A percentile compares a stretch with the other conserved stretches of the same genome.
Evolutionary conservation across 441 rosid genomes (phyloP).

Genomic region (Gossypium armourianum): DNA sequence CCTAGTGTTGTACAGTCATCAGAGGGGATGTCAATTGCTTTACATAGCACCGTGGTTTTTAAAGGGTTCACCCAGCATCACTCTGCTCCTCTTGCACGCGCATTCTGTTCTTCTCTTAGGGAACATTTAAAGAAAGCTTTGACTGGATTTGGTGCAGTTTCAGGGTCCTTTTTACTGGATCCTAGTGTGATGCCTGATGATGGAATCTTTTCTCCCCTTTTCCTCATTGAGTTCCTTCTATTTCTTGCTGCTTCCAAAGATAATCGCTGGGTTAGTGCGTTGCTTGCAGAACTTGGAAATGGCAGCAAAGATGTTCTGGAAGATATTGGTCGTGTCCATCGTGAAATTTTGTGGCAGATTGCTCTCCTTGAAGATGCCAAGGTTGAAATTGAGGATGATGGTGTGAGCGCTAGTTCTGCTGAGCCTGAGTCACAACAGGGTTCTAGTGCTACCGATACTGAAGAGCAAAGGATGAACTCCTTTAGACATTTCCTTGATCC

Average conservation of each 20-base stretch:
- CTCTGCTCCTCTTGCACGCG: slow-evolving; percentile 77
- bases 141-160: slow-evolving; percentile 38
- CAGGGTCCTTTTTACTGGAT: slow-evolving; percentile 71
- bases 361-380: slow-evolving; percentile 75
- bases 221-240: slow-evolving; percentile 82
- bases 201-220: slow-evolving; percentile 68
- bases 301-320: slow-evolving; percentile 79
- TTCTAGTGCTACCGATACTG: slow-evolving; percentile 35
- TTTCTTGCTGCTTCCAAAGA: slow-evolving; percentile 95
- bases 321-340: slow-evolving; percentile 72
- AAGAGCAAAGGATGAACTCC: slow-evolving; percentile 76
- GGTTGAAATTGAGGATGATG: slow-evolving; percentile 48
- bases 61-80: slow-evolving; percentile 94
- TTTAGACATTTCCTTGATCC: slow-evolving; percentile 96
- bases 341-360: slow-evolving; percentile 85
- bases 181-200: slow-evolving; percentile 43
- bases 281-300: slow-evolving; percentile 76
- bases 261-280: slow-evolving; percentile 88
- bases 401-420: slow-evolving; percentile 29
- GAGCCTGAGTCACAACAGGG: slow-evolving; percentile 51
- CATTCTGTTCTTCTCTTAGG: slow-evolving; percentile 74
- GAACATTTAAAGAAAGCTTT: slow-evolving; percentile 67
- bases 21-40: slow-evolving; percentile 90
- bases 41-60: slow-evolving; percentile 96
- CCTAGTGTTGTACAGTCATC: slow-evolving; percentile 85